Evolutionary conservation across 2,329 filamentous ascomycete genomes (phyloP), one percentile per base, ranked within the genome.

Genomic region (Pseudopyricularia cyperi): DNA sequence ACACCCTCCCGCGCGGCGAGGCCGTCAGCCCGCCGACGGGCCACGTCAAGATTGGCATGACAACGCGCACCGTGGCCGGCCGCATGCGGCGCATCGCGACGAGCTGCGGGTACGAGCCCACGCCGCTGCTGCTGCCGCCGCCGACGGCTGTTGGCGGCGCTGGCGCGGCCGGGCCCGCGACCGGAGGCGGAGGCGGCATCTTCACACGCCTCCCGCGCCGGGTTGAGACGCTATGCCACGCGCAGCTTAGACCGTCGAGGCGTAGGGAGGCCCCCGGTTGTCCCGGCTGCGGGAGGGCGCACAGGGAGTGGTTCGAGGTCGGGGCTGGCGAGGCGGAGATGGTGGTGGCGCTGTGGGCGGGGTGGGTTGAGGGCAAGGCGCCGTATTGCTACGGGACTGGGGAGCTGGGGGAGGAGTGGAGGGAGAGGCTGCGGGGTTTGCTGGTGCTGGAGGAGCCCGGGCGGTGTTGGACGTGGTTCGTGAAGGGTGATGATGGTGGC

Each of bases 21-120:
- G 50, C 50, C 28, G 50, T 34, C 14, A 33, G 50, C 39, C 37
- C 50, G 34, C 39, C 50, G 11, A 46, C 39, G 15, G 9, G 26
- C 12, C 50, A 51, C 39, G 50, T 51, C 50, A 51, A 51, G 50
- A 46, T 51, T 37, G 50, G 50, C 30, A 44, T 51, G 34, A 51
- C 50, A 37, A 44, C 48, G 3, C 12, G 30, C 14, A 15, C 50
- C 6, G 50, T 51, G 8, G 37, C 37, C 15, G 28, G 12, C 4
- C 37, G 50, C 7, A 46, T 46, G 17, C 37, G 17, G 22, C 22
- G 28, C 34, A 46, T 51, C 37, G 15, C 35, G 28, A 19, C 15
- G 22, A 17, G 22, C 3, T 51, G 50, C 37, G 8, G 28, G 26
- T 51, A 44, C 28, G 28, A 26, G 33, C 50, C 50, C 3, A 17